Percentiles rank a stretch among this genome's conserved stretches.
These are phyloP conservation scores for Myxozyma kluyveri DNA, from an alignment of 805 yeast genomes.

Conservation along the genomic window DNA sequence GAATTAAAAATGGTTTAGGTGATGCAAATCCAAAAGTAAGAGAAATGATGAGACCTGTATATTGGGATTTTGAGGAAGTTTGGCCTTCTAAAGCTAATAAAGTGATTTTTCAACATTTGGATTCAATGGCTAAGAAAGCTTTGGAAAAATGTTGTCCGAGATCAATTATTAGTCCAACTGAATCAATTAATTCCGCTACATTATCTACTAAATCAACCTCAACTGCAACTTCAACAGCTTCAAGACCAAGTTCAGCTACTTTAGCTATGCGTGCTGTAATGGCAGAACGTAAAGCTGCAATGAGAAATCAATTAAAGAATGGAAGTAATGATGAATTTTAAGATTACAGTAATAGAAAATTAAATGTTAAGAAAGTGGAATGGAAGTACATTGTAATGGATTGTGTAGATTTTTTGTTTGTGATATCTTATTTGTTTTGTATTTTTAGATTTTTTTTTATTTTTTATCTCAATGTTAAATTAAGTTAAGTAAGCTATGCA, in stretches of 20 bases:
- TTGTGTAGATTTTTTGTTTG: not conserved
- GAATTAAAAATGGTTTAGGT: constrained; percentile 57
- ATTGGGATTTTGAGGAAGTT: constrained; percentile 61
- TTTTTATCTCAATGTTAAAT: not conserved
- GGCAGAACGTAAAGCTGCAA: not conserved
- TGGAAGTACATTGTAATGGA: no score
- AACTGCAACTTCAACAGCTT: not conserved
- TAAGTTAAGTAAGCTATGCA: no score
- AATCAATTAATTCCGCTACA: not conserved
- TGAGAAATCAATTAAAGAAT: not conserved
- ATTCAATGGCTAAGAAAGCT: constrained; percentile 52
- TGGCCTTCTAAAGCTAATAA: constrained; percentile 54
- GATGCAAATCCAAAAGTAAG: constrained; percentile 83
- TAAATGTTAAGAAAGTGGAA: no score
- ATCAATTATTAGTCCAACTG: constrained; percentile 51
- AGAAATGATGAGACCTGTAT: constrained; percentile 67
- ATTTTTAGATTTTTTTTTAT: not conserved
- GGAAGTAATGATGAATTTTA: not conserved
- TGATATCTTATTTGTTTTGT: not conserved
- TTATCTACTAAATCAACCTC: not conserved
- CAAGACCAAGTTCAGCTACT: constrained; percentile 4
- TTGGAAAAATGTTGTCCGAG: constrained; percentile 46
- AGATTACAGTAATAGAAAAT: no score
- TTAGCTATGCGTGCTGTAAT: constrained; percentile 7
- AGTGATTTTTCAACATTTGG: constrained; percentile 41